Conservation (phyloP, 1,284 basidiomycete genomes). For the Cystobasidium sp. region DNA sequence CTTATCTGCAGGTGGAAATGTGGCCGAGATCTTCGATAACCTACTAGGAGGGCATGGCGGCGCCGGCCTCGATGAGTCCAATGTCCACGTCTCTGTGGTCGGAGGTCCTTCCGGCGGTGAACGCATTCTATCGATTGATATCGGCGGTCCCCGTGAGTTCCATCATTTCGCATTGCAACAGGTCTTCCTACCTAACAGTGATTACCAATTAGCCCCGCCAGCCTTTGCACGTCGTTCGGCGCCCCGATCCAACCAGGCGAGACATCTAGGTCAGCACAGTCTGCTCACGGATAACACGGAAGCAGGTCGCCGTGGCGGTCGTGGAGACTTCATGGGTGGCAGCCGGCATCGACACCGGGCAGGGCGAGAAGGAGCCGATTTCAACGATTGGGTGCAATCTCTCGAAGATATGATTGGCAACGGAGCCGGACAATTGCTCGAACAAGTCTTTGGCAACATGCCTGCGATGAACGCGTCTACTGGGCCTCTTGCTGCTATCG, state of each 20-base stretch:
- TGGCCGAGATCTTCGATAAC: slow-evolving; percentile 35
- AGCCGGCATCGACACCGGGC: slow-evolving; percentile 59
- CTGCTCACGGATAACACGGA: slow-evolving; percentile 70
- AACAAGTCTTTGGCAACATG: slow-evolving; percentile 65
- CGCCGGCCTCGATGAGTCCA: slow-evolving; percentile 4
- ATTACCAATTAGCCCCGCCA: slow-evolving; percentile 5
- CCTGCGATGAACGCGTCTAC: neutral
- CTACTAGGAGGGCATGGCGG: slow-evolving; percentile 25
- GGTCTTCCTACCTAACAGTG: neutral
- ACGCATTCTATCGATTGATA: slow-evolving; percentile 29
- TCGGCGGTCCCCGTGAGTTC: slow-evolving; percentile 30
- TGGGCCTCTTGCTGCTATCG: neutral
- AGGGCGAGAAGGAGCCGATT: slow-evolving; percentile 60
- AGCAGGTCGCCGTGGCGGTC: slow-evolving; percentile 23
- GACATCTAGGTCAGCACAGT: slow-evolving; percentile 68
- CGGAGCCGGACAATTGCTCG: slow-evolving; percentile 79
- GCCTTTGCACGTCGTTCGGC: slow-evolving; percentile 17
- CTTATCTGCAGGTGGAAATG: slow-evolving; percentile 9
- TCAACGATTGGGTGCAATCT: slow-evolving; percentile 71
- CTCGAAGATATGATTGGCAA: slow-evolving; percentile 82
- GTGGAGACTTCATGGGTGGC: slow-evolving; percentile 16
- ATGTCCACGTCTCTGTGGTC: slow-evolving; percentile 32
- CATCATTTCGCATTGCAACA: neutral
- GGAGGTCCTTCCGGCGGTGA: slow-evolving; percentile 24
- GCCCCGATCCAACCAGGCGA: neutral